Percentiles rank a stretch among this genome's conserved stretches.
Evolutionary conservation across 176 grass and related monocot species (phyloP).

Genomic region (Aegilops speltoides): DNA sequence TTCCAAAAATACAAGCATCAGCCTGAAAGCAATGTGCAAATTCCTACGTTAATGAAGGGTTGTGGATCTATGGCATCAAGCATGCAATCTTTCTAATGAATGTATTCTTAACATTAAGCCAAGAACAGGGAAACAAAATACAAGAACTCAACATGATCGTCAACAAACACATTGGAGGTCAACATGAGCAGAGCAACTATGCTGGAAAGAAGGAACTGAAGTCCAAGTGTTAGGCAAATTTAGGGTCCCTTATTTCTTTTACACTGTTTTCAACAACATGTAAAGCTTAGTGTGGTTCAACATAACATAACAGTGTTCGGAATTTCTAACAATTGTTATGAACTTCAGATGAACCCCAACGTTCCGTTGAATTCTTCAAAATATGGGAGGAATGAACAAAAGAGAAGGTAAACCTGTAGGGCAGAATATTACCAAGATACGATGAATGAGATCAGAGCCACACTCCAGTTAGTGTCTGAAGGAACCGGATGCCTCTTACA

Average conservation of each 20-base stretch:
- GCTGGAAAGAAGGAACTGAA: neutral
- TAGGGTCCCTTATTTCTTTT: neutral
- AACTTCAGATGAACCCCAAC: neutral
- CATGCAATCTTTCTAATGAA: neutral
- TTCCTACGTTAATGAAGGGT: neutral
- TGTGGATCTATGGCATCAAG: neutral
- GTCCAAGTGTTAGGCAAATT: neutral
- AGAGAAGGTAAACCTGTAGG: neutral
- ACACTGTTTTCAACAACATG: neutral
- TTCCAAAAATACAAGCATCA: conserved; percentile 1
- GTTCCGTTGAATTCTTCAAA: neutral
- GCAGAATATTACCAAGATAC: conserved; percentile 77
- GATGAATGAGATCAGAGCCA: conserved; percentile 88
- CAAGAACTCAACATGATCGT: neutral
- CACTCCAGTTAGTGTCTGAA: conserved; percentile 84
- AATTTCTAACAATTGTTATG: neutral
- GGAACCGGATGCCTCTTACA: conserved; percentile 88
- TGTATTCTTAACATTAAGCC: neutral
- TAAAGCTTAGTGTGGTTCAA: neutral
- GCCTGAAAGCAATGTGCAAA: neutral
- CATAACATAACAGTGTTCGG: neutral
- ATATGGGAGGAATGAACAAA: neutral
- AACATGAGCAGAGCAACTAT: neutral
- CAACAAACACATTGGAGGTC: no score
- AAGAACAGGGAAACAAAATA: neutral